Evolutionary conservation across 192 early-diverging fungal genomes (phyloP).

Genomic region (Linnemannia elongata): DNA sequence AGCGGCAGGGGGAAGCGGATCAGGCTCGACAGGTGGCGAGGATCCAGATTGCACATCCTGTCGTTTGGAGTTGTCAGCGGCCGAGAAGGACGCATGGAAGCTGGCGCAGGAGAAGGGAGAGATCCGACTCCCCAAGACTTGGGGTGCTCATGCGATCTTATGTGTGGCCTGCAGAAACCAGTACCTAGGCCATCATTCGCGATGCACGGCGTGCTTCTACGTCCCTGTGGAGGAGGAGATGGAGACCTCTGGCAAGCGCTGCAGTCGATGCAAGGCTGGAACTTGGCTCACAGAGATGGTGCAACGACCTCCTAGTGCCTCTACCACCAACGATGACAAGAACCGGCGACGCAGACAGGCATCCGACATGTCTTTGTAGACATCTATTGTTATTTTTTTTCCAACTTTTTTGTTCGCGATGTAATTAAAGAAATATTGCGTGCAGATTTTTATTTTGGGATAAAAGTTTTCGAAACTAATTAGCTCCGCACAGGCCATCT

Average conservation of each 20-base stretch:
- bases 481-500: constrained; percentile 8
- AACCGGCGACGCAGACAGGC: constrained; percentile 15
- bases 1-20: not conserved
- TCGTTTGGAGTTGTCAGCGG: constrained; percentile 37
- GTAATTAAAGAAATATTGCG: not conserved
- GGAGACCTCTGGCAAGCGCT: constrained; percentile 19
- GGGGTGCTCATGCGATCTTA: constrained; percentile 42
- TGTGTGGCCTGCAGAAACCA: constrained; percentile 34
- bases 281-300: constrained; percentile 40
- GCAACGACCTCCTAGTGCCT: not conserved
- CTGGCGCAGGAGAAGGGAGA: constrained; percentile 26
- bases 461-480: not conserved
- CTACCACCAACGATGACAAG: not conserved
- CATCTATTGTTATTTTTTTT: not conserved
- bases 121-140: constrained; percentile 38
- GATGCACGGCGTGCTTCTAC: constrained; percentile 50
- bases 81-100: constrained; percentile 39
- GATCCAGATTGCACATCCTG: constrained; percentile 53
- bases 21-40: constrained; percentile 14
- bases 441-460: not conserved
- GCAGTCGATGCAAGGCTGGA: constrained; percentile 45
- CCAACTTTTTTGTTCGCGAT: not conserved
- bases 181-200: constrained; percentile 39
- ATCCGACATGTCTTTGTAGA: constrained; percentile 21
- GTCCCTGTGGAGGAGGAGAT: constrained; percentile 44